Base-by-base conservation (phyloP, 2,329 filamentous ascomycete species). In the Mollisiaceae sp. region DNA sequence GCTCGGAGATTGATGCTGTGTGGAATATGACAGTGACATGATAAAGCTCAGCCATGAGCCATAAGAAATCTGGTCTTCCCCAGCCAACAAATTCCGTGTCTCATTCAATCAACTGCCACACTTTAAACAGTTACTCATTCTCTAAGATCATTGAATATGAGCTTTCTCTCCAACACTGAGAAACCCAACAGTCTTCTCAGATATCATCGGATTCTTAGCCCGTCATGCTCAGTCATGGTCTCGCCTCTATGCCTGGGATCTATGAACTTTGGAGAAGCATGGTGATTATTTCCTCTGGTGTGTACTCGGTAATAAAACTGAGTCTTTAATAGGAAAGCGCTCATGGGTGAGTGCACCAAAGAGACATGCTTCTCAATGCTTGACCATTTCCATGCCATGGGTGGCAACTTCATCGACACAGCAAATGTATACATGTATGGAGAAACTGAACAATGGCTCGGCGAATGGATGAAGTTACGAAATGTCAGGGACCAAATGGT, bases 391-490 rank as follows among this genome's bases (percentile, higher is more conserved):
- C 79, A 77, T 59, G 78, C 78, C 14, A 77, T 81, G 0, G 86
- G 87, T 6, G 87, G 88, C 14, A 90, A 90, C 77, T 88, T 90
- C 74, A 87, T 90, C 74, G 87, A 90, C 75, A 89, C 85, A 0
- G 77, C 84, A 71, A 86, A 83, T 76, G 81, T 79, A 68, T 88
- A 88, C 75, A 84, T 87, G 69, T 69, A 82, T 65, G 84, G 56
- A 2, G 43, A 63, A 38, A 52, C 52, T 39, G 60, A 66, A 35
- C 15, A 47, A 3, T 64, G 62, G 64, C 14, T 66, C 27, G 86
- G 85, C n/a, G 83, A 87, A 69, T 89, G 84, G 84, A 82, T 86
- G 78, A 60, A 73, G 0, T 60, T 71, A 1, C 80, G 81, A 27
- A 72, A 77, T 12, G 83, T 83, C 70, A 81, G 87, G 0, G 80